These are phyloP conservation scores for Plasmodium coatneyi DNA, from an alignment of 169 alveolate genomes.

Conservation along the genomic window DNA sequence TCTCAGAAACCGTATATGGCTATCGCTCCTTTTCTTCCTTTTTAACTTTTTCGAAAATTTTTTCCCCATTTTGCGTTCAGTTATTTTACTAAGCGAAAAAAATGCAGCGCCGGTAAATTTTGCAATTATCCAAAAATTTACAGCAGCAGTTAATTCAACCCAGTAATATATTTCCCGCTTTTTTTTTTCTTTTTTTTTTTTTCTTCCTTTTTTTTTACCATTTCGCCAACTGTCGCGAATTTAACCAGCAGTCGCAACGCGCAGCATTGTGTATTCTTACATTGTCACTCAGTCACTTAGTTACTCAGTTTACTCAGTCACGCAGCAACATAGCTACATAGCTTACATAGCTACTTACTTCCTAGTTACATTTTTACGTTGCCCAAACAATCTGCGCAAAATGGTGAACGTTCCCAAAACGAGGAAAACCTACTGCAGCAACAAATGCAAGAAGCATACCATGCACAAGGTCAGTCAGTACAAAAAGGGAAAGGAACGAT, in stretches of 20 bases:
- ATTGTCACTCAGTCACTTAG: not conserved
- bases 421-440: slow-evolving; percentile 92
- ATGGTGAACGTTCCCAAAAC: slow-evolving; percentile 95
- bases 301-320: not conserved
- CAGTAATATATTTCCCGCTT: not conserved
- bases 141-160: not conserved
- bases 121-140: not conserved
- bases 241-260: not conserved
- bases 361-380: not conserved
- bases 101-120: not conserved
- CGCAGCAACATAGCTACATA: not conserved
- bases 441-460: slow-evolving; percentile 94
- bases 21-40: not conserved
- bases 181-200: too few species aligned
- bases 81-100: not conserved
- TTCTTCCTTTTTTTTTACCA: not conserved
- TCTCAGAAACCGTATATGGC: not conserved
- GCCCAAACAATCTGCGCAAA: not conserved
- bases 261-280: not conserved
- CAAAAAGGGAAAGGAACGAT: slow-evolving; percentile 98
- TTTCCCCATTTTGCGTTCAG: not conserved
- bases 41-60: not conserved
- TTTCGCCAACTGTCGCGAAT: not conserved
- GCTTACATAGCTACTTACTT: not conserved
- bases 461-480: slow-evolving; percentile 97